Percentiles rank a stretch among this genome's conserved stretches.
Evolutionary conservation across 352 stramenopile genomes (phyloP).

Genomic region (Lagenidium sp.): DNA sequence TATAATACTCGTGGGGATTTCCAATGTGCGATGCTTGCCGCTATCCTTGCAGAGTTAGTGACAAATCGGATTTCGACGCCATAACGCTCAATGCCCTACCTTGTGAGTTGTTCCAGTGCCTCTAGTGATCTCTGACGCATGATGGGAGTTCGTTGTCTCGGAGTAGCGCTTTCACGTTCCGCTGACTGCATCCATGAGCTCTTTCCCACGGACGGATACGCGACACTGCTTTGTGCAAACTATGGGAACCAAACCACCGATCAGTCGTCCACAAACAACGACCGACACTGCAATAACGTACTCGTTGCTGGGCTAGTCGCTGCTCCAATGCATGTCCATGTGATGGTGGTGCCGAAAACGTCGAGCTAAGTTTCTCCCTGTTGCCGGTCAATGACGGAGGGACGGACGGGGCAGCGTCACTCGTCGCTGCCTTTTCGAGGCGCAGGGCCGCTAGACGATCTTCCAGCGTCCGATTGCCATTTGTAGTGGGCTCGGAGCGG

Average conservation of each 20-base stretch:
- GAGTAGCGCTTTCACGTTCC: constrained; percentile 3
- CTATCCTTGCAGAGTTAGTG: constrained; percentile 9
- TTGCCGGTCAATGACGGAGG: too few relatives aligned
- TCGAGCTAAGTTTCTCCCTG: too few relatives aligned
- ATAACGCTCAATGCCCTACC: too few relatives aligned
- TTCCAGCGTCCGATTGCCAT: constrained; percentile 31
- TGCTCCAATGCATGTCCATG: too few relatives aligned
- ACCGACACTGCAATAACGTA: too few relatives aligned
- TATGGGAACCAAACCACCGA: neutral
- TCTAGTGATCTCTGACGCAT: constrained; percentile 47
- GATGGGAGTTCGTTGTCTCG: constrained; percentile 12
- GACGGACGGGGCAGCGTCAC: neutral
- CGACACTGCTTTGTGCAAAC: constrained; percentile 2
- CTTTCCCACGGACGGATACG: constrained; percentile 52
- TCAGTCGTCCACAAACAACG: too few relatives aligned
- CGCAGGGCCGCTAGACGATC: constrained; percentile 38
- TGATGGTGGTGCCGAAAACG: neutral
- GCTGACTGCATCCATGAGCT: constrained; percentile 43
- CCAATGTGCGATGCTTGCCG: constrained; percentile 46
- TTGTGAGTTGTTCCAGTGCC: constrained; percentile 46
- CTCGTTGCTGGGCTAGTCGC: too few relatives aligned
- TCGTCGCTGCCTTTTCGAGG: constrained; percentile 3
- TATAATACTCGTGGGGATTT: constrained; percentile 69
- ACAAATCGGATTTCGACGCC: neutral
- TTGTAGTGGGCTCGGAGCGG: too few relatives aligned